Base-by-base conservation (phyloP, 306 rosid species). In the Astragalus membranaceus region DNA sequence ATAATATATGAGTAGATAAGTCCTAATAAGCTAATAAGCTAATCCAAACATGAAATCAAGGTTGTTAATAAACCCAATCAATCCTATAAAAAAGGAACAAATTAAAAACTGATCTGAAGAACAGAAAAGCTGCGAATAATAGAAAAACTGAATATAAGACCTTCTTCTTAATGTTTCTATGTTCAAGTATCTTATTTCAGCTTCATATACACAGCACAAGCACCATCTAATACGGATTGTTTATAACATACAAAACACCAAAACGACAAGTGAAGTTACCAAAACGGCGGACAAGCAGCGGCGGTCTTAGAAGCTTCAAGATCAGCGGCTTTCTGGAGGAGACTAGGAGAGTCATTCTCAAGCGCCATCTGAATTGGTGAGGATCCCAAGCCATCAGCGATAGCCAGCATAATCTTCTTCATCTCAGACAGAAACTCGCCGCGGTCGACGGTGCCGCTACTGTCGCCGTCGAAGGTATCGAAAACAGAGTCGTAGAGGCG, bases 331-430 rank as follows among this genome's bases (percentile, higher is more conserved):
- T 81, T 85, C 83, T 92, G 85, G 4, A 92, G 87, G 16, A 90
- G 85, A 30, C 61, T 78, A 2, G 78, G 67, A 20, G 76, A 54
- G 9, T 77, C 90, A 15, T 88, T 95, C 9, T 89, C 91, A 0
- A 92, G 95, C 9, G 33, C 85, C 98, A 92, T 92, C 77, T 79
- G 92, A n/a, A 92, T 89, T 0, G 98, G 98, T 1, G 67, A 82
- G 2, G 86, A 77, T 2, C 98, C 98, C 42, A 92, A 72, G 0
- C 96, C 98, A 8, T 92, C 98, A 12, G 96, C 98, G 12, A 92
- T 88, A 6, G 93, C 96, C 5, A 92, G 80, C 86, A 92, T 52
- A 75, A 92, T 86, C 79, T 81, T 92, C 91, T 81, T 88, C 85
- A 92, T 85, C 93, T 92, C 96, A 5, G 70, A 57, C 36, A 79